Evolutionary conservation across 2,329 filamentous ascomycete genomes (phyloP), one percentile per base, ranked within the genome.

Genomic region (Trichoderma lentiforme): DNA sequence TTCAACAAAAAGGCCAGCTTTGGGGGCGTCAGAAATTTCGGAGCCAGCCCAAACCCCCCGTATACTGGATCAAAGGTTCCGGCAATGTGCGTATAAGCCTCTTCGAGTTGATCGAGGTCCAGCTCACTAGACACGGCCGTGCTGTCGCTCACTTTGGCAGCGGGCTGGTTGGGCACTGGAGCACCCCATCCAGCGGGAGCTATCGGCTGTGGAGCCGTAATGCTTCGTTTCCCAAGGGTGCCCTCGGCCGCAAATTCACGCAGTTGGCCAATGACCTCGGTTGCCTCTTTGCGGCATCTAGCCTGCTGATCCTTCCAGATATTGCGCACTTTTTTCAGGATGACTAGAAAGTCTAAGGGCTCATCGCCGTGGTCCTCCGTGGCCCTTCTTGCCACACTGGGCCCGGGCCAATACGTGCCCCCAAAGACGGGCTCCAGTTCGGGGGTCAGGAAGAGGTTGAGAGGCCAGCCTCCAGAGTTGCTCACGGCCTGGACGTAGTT

Each of bases 401-500:
- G 93, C 0, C 93, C 93, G 4, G 95, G 94, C 93, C 94, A 98
- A 81, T 98, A 98, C 9, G 95, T 98, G 28, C 95, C 95, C 47
- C 96, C 96, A 82, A 98, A 98, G 11, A 99, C 92, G 0, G 96
- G 96, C 78, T 97, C 92, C 30, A 98, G 87, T 76, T 97, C 91
- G 0, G 96, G 94, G 0, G 96, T 99, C 34, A 98, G 87, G 80
- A 99, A 98, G n/a, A 97, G 91, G 78, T 98, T 98, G 73, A 98
- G 84, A 1, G 96, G 96, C 95, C 96, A 98, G 51, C 96, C 96
- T 11, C 94, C 95, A 2, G 89, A 91, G 24, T 93, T 94, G 72
- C 92, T 97, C 12, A 96, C 95, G 1, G 95, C 95, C 80, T 98
- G 94, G 53, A 97, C 92, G 81, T 97, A 99, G 83, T 97, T 97